Conservation (phyloP, 2,329 filamentous ascomycete genomes). For the Didymella pomorum region DNA sequence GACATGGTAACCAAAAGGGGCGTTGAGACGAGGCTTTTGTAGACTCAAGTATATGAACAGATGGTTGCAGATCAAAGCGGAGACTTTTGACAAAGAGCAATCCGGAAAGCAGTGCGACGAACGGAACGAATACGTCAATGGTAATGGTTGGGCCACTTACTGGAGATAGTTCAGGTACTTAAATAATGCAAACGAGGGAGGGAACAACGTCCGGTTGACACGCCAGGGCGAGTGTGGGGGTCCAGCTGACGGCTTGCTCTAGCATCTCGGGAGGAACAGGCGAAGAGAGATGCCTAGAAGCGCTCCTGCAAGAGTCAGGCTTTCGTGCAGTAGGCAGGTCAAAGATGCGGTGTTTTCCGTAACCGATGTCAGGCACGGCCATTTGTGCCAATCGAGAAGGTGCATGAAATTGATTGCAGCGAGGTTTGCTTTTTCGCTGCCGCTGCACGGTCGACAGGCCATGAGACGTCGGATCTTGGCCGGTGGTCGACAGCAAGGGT, state of each 20-base stretch:
- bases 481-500: slow-evolving; percentile 41
- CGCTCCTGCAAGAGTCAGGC: slow-evolving; percentile 38
- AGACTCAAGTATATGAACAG: slow-evolving; percentile 42
- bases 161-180: slow-evolving; percentile 47
- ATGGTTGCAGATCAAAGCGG: slow-evolving; percentile 32
- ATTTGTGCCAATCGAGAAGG: slow-evolving; percentile 43
- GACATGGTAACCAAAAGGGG: slow-evolving; percentile 42
- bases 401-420: slow-evolving; percentile 35
- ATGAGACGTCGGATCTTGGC: slow-evolving; percentile 45
- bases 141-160: slow-evolving; percentile 35
- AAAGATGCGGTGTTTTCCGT: slow-evolving; percentile 45
- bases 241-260: slow-evolving; percentile 49
- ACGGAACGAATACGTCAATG: slow-evolving; percentile 48
- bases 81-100: slow-evolving; percentile 46
- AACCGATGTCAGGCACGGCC: slow-evolving; percentile 47
- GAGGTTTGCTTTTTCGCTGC: slow-evolving; percentile 45
- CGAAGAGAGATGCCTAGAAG: slow-evolving; percentile 40
- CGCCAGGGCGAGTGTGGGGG: slow-evolving; percentile 46
- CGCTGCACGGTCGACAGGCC: slow-evolving; percentile 26
- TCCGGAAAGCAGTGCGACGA: slow-evolving; percentile 29
- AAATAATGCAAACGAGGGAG: slow-evolving; percentile 46
- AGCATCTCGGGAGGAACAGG: slow-evolving; percentile 40
- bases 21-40: slow-evolving; percentile 23
- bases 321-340: slow-evolving; percentile 34
- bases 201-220: slow-evolving; percentile 25